phyloP scores from a whole-genome alignment of 2,329 filamentous ascomycete species.

The Penicillium sp. region DNA sequence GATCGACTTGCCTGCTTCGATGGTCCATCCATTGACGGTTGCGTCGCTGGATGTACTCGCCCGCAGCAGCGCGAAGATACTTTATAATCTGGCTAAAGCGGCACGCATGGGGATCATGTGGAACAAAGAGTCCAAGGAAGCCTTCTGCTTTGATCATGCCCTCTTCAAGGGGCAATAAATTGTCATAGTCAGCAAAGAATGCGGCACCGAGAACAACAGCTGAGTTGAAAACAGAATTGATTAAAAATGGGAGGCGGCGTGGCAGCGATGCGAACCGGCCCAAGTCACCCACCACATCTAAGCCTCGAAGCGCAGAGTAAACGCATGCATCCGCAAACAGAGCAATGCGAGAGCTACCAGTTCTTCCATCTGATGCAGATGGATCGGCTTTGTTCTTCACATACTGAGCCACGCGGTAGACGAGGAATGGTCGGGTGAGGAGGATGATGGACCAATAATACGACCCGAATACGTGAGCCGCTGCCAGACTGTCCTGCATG shows the following conservation, averaged over 20 bases:
- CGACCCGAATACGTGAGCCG: constrained; percentile 51
- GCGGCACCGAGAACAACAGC: constrained; percentile 48
- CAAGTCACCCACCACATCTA: constrained; percentile 43
- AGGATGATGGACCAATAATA: constrained; percentile 58
- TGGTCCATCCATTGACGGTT: constrained; percentile 42
- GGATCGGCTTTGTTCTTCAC: constrained; percentile 31
- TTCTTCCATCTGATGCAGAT: constrained; percentile 20
- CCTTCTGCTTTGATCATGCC: constrained; percentile 36
- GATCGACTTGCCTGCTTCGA: constrained; percentile 41
- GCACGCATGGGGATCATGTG: constrained; percentile 38
- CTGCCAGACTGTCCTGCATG: constrained; percentile 42
- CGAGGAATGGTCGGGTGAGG: constrained; percentile 53
- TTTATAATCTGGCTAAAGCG: constrained; percentile 40
- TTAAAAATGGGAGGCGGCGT: constrained; percentile 46
- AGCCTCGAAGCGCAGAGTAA: constrained; percentile 42
- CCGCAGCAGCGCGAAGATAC: constrained; percentile 40
- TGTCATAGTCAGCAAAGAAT: constrained; percentile 48
- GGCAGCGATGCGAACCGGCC: constrained; percentile 37
- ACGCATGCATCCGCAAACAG: constrained; percentile 46
- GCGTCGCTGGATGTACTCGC: constrained; percentile 38
- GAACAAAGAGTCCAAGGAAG: constrained; percentile 35
- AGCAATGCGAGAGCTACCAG: constrained; percentile 32
- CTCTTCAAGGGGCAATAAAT: constrained; percentile 34
- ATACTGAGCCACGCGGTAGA: constrained; percentile 50
- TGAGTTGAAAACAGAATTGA: constrained; percentile 49